A percentile compares a stretch with the other conserved stretches of the same genome.
These are phyloP conservation scores for Aspergillus viridinutans DNA, from an alignment of 2,329 filamentous ascomycete species.

Conservation along the genomic window DNA sequence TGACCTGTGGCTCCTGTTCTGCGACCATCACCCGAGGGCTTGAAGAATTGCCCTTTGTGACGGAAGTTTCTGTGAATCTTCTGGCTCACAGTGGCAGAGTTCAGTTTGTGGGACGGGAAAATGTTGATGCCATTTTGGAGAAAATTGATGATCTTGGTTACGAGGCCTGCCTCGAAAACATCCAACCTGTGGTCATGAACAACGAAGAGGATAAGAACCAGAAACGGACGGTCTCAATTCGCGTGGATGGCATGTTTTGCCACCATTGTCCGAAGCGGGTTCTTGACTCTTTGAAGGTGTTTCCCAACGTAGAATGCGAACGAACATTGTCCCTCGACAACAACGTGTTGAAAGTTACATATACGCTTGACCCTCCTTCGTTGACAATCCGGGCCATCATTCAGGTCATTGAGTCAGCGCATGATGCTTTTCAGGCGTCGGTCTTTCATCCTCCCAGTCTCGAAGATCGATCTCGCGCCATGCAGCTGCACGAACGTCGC, in stretches of 20 bases:
- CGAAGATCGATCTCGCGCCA: slow-evolving; percentile 72
- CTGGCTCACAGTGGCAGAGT: slow-evolving; percentile 49
- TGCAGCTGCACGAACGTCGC: slow-evolving; percentile 66
- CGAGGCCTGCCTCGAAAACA: slow-evolving; percentile 56
- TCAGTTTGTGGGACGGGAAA: slow-evolving; percentile 45
- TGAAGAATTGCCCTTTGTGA: slow-evolving; percentile 44
- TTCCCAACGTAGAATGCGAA: slow-evolving; percentile 45
- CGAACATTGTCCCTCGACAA: slow-evolving; percentile 52
- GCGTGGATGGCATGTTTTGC: slow-evolving; percentile 70
- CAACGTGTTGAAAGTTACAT: slow-evolving; percentile 67
- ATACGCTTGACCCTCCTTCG: slow-evolving; percentile 61
- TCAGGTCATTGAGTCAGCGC: slow-evolving; percentile 59
- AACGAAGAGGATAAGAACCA: slow-evolving; percentile 21
- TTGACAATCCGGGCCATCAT: slow-evolving; percentile 76
- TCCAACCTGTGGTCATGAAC: slow-evolving; percentile 27
- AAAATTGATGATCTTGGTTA: slow-evolving; percentile 60
- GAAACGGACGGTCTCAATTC: slow-evolving; percentile 59
- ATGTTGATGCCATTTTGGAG: slow-evolving; percentile 44
- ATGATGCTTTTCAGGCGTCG: slow-evolving; percentile 62
- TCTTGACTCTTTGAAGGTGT: slow-evolving; percentile 33
- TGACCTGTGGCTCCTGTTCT: slow-evolving; percentile 57
- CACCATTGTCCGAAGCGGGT: slow-evolving; percentile 60
- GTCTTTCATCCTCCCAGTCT: slow-evolving; percentile 78
- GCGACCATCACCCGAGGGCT: slow-evolving; percentile 47
- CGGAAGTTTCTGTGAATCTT: slow-evolving; percentile 48